Conservation (phyloP, 2,329 filamentous ascomycete genomes). For the Parafenestella ontariensis region DNA sequence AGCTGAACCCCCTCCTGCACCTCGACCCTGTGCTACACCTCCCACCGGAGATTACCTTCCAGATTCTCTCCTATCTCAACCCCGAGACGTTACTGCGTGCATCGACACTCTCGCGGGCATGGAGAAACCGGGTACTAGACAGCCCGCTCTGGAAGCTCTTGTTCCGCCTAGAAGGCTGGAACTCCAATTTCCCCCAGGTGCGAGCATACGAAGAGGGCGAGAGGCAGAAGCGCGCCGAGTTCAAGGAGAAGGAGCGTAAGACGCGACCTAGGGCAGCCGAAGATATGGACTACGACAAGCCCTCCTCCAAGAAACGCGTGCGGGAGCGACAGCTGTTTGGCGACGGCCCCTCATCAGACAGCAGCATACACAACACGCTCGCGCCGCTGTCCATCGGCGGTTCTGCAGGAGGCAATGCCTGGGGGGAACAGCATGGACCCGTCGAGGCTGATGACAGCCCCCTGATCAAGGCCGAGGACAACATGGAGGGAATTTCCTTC, state of each 20-base stretch:
- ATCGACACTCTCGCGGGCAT: conserved; percentile 78
- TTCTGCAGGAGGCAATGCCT: conserved; percentile 32
- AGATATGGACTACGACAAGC: conserved; percentile 58
- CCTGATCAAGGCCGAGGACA: conserved; percentile 36
- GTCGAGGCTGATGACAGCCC: conserved; percentile 55
- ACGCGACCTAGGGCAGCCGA: conserved; percentile 54
- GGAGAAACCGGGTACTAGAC: conserved; percentile 83
- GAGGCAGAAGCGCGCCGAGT: conserved; percentile 47
- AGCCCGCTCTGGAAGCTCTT: conserved; percentile 84
- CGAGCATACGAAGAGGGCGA: conserved; percentile 68
- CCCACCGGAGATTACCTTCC: conserved; percentile 87
- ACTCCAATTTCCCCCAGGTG: conserved; percentile 70
- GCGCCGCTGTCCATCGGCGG: conserved; percentile 28
- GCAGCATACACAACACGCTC: conserved; percentile 27
- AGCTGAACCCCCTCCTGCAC: conserved; percentile 82
- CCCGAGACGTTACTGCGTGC: conserved; percentile 80
- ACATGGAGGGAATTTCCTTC: conserved; percentile 49
- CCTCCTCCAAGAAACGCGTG: conserved; percentile 61
- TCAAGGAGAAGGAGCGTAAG: conserved; percentile 52
- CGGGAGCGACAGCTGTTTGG: conserved; percentile 54
- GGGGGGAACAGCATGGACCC: conserved; percentile 57
- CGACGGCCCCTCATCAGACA: conserved; percentile 37
- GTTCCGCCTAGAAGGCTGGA: conserved; percentile 88
- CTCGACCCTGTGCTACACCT: conserved; percentile 89
- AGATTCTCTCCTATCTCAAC: conserved; percentile 86